Conservation (phyloP, 495 filamentous ascomycete genomes). For the Hypoxylon rickii region DNA sequence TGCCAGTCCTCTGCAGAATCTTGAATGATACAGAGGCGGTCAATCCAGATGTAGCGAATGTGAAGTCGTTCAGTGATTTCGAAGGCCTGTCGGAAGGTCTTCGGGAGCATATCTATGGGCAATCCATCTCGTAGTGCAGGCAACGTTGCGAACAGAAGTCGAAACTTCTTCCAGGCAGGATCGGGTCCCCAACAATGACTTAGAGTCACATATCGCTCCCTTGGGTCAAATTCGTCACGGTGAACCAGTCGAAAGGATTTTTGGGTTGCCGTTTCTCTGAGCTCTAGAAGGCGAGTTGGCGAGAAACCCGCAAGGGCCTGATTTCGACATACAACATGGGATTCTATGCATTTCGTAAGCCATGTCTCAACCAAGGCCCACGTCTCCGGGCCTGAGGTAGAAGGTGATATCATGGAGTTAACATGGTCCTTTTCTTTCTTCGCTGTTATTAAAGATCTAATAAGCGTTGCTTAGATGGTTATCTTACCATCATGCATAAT, state of each 20-base stretch:
- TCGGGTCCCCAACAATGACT: slow-evolving; percentile 27
- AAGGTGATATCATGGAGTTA: slow-evolving; percentile 21
- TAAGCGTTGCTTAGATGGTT: background rate
- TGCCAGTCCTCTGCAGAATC: slow-evolving; percentile 24
- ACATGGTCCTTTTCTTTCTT: slow-evolving; percentile 23
- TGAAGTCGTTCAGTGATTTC: slow-evolving; percentile 15
- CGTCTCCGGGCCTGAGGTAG: slow-evolving; percentile 18
- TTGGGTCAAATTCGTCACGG: slow-evolving; percentile 14
- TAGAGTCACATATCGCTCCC: slow-evolving; percentile 23
- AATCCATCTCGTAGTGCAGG: background rate
- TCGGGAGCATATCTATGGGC: slow-evolving; percentile 6
- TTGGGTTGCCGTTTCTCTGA: background rate
- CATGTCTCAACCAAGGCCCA: slow-evolving; percentile 23
- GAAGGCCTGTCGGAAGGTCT: slow-evolving; percentile 22
- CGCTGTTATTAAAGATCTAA: background rate
- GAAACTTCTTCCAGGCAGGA: slow-evolving; percentile 7
- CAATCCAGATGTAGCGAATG: slow-evolving; percentile 29
- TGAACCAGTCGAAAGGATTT: slow-evolving; percentile 26
- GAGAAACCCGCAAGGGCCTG: slow-evolving; percentile 3
- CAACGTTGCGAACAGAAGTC: slow-evolving; percentile 3
- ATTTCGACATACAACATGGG: slow-evolving; percentile 5
- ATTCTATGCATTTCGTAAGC: slow-evolving; percentile 21
- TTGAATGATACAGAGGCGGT: slow-evolving; percentile 30
- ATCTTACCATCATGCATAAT: slow-evolving; percentile 22
- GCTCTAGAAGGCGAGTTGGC: slow-evolving; percentile 25